These are phyloP conservation scores for Dendrobium huoshanense DNA, from an alignment of 106 monocot genomes.

Conservation along the genomic window DNA sequence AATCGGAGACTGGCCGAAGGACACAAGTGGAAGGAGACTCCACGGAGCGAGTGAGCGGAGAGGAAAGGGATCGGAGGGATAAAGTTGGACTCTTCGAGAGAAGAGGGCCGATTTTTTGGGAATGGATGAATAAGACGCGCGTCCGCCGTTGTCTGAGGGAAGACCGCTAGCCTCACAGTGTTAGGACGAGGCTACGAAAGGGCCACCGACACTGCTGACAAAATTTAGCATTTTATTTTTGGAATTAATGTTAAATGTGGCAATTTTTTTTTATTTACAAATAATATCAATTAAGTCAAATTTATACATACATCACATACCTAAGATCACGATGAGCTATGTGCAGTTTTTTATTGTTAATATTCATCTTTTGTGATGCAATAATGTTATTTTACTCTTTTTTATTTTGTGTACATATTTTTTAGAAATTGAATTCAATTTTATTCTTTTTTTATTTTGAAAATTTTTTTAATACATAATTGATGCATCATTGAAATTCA, in stretches of 20 bases:
- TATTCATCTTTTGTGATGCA: too few species aligned
- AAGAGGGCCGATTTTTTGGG: neutral
- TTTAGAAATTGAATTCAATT: too few species aligned
- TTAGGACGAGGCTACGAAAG: neutral
- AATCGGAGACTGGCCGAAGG: neutral
- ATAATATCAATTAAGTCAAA: too few species aligned
- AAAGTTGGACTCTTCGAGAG: neutral
- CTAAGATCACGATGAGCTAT: too few species aligned
- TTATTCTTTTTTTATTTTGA: too few species aligned
- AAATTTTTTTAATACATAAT: too few species aligned
- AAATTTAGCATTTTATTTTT: neutral
- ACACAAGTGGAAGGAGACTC: neutral
- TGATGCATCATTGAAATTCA: too few species aligned
- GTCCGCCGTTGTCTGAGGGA: neutral
- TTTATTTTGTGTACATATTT: too few species aligned
- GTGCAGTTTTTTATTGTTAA: too few species aligned
- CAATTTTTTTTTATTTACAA: too few species aligned
- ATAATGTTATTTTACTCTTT: too few species aligned
- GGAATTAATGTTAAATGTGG: neutral
- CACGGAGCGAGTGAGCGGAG: neutral
- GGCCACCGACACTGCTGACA: neutral
- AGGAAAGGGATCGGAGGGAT: neutral
- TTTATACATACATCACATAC: too few species aligned
- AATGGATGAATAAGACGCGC: neutral
- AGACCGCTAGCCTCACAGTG: neutral